phyloP scores from a whole-genome alignment of 1,139 yeast genomes.

The Suhomyces ambrosiae region DNA sequence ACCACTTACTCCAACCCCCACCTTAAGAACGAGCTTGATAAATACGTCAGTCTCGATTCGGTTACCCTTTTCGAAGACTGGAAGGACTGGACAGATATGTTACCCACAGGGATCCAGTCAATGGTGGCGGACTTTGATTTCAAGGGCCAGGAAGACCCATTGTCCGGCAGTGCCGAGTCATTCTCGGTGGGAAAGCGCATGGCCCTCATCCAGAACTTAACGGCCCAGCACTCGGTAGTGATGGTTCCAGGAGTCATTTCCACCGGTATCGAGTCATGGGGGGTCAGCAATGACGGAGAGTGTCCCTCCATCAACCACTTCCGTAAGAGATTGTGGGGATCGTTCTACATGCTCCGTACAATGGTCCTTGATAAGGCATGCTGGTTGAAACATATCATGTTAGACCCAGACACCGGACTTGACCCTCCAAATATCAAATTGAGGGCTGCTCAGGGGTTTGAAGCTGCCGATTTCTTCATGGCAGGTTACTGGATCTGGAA shows the following conservation, averaged over 20 bases:
- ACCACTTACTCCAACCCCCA: constrained; percentile 51
- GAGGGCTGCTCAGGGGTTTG: constrained; percentile 95
- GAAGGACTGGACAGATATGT: constrained; percentile 55
- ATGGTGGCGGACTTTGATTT: constrained; percentile 59
- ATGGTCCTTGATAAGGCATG: constrained; percentile 91
- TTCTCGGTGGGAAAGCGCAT: constrained; percentile 85
- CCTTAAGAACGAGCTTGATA: constrained; percentile 50
- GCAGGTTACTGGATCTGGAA: constrained; percentile 99
- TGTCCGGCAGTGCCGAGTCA: constrained; percentile 68
- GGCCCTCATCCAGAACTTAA: constrained; percentile 50
- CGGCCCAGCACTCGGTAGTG: constrained; percentile 73
- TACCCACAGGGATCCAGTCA: constrained; percentile 67
- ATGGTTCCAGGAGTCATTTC: constrained; percentile 96
- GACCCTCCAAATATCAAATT: constrained; percentile 83
- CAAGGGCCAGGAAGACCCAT: constrained; percentile 30
- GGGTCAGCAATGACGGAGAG: constrained; percentile 59
- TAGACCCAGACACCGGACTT: constrained; percentile 87
- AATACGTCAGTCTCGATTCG: constrained; percentile 56
- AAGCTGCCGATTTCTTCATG: constrained; percentile 93
- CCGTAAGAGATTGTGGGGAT: constrained; percentile 93
- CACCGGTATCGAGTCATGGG: constrained; percentile 95
- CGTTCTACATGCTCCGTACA: constrained; percentile 89
- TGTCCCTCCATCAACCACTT: constrained; percentile 87
- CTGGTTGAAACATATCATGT: constrained; percentile 89
- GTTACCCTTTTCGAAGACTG: constrained; percentile 50